Evolutionary conservation across 73 alveolate genomes (phyloP).

Genomic region (Diophrys appendiculata): DNA sequence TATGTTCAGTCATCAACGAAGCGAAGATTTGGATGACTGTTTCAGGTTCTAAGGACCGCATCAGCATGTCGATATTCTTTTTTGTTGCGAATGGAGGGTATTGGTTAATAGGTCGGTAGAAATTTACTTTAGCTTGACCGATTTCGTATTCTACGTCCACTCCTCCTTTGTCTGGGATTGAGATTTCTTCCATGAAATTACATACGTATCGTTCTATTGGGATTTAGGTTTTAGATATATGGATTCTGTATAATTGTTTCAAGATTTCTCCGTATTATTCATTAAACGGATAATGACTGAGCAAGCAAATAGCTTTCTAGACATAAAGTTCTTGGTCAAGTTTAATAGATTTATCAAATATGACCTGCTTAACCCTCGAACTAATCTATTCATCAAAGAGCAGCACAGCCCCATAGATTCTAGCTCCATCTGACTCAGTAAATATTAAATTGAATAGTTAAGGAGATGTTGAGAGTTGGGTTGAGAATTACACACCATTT

Average conservation of each 20-base stretch:
- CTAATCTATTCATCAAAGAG: conserved; percentile 49
- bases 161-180: conserved; percentile 76
- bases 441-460: conserved; percentile 55
- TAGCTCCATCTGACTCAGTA: conserved; percentile 58
- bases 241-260: conserved; percentile 60
- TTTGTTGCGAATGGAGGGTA: conserved; percentile 66
- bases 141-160: conserved; percentile 60
- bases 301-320: conserved; percentile 61
- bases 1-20: conserved; percentile 57
- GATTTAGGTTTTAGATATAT: conserved; percentile 52
- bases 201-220: conserved; percentile 72
- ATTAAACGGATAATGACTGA: conserved; percentile 71
- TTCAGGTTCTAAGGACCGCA: conserved; percentile 51
- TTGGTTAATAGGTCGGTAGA: conserved; percentile 62
- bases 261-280: conserved; percentile 58
- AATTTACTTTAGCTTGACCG: conserved; percentile 51
- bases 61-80: conserved; percentile 51
- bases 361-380: conserved; percentile 17
- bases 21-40: conserved; percentile 43
- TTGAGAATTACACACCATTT: conserved; percentile 55
- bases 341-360: conserved; percentile 10
- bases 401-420: conserved; percentile 63
- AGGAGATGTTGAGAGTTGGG: conserved; percentile 29
- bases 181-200: conserved; percentile 70
- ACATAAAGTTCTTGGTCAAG: conserved; percentile 34